Base-by-base conservation (phyloP, 768 basidiomycete genomes). In the Lactarius tabidus region DNA sequence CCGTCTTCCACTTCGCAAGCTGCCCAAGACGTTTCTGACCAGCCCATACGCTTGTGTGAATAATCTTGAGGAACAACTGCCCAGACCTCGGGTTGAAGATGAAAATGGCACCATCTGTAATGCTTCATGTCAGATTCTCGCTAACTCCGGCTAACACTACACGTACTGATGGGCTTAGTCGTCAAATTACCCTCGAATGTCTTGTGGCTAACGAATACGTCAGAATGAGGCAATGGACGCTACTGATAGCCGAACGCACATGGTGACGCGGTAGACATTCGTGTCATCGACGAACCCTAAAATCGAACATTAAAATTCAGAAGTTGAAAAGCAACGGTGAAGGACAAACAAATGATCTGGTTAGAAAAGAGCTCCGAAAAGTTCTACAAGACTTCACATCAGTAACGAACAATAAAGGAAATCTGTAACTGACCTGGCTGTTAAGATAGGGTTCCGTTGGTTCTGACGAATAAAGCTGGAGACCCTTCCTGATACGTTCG, bases 1-100 rank as follows among this genome's bases (percentile, higher is more conserved):
- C 97, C 7, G 96, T 98, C 80, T 97, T 97, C 95, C 97, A 98
- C 79, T 98, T 99, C 41, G 97, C 97, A 57, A 98, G 84, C 77
- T 99, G 97, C 63, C 97, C 97, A 57, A 99, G 86, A 89, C 97
- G 97, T 77, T 99, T 99, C 77, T 99, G 97, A 73, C 97, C 97
- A 63, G 97, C 97, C 97, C 97, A 99, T n/a, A 98, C 97, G 72
- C 95, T 98, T 3, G 97, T 99, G 76, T 99, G 97, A 67, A 99
- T 99, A 77, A 99, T 90, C 81, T 99, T 99, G 76, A 99, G 77
- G 87, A 98, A 98, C 39, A 98, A 77, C 72, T 99, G 97, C 33
- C 97, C 97, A 31, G 97, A 97, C 59, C 97, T 90, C 70, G 97
- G 97, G 78, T 98, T 98, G 84, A 98, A 98, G 74, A 99, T 98